phyloP scores from a whole-genome alignment of 805 yeast species.

The Starmerella apis region DNA sequence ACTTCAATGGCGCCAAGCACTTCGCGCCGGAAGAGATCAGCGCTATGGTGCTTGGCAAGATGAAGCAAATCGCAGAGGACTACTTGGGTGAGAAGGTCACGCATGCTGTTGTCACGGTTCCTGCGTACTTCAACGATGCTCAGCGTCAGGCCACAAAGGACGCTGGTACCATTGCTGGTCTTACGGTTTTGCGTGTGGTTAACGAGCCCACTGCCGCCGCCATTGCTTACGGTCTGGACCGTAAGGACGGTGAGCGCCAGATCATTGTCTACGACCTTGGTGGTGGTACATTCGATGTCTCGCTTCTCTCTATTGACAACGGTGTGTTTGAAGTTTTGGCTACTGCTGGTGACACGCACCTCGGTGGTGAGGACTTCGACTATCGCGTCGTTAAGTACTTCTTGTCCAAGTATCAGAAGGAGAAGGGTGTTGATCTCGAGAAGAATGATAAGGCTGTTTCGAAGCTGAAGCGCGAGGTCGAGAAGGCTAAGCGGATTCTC shows the following conservation, averaged over 20 bases:
- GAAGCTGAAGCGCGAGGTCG: constrained; percentile 93
- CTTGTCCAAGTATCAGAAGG: constrained; percentile 77
- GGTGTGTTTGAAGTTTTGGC: constrained; percentile 91
- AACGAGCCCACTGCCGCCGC: constrained; percentile 98
- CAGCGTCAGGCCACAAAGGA: constrained; percentile 92
- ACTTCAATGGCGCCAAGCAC: constrained; percentile 55
- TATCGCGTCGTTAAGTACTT: constrained; percentile 80
- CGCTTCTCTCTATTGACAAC: constrained; percentile 73
- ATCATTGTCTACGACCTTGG: constrained; percentile 89
- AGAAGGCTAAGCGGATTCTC: constrained; percentile 93
- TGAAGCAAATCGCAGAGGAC: constrained; percentile 88
- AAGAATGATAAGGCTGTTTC: constrained; percentile 78
- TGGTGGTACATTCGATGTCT: constrained; percentile 96
- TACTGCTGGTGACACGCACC: constrained; percentile 92
- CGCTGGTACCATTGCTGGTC: constrained; percentile 86
- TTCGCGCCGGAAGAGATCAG: constrained; percentile 91
- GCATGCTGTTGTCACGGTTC: constrained; percentile 86
- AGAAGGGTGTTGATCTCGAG: constrained; percentile 73
- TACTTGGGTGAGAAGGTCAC: constrained; percentile 75
- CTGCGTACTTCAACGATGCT: constrained; percentile 88
- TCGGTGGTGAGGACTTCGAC: constrained; percentile 97
- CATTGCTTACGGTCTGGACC: constrained; percentile 87
- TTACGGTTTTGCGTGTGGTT: constrained; percentile 77
- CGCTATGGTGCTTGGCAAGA: constrained; percentile 81
- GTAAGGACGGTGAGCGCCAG: constrained; percentile 69